Conservation (phyloP, 1,139 yeast species). For the Yamadazyma songkhlaensis region DNA sequence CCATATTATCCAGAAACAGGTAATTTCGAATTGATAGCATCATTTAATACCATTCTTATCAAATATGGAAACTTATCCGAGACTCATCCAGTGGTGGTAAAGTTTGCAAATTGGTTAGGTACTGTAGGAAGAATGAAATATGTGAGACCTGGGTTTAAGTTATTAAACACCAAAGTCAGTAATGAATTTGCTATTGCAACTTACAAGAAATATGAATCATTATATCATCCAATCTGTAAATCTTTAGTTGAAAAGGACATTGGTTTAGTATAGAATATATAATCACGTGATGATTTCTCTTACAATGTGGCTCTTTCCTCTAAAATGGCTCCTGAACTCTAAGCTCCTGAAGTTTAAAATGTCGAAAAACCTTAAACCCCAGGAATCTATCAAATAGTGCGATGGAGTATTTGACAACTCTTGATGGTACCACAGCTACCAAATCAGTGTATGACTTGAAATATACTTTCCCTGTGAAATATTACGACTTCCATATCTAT, state of each 20-base stretch:
- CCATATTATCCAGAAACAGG: slow-evolving; percentile 21
- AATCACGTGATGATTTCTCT: background rate
- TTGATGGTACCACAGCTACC: slow-evolving; percentile 17
- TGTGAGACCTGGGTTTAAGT: slow-evolving; percentile 39
- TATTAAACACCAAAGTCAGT: slow-evolving; percentile 26
- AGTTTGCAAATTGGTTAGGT: slow-evolving; percentile 38
- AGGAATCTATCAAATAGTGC: too few species aligned
- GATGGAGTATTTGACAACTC: slow-evolving; percentile 31
- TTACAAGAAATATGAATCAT: slow-evolving; percentile 21
- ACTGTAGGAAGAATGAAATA: slow-evolving; percentile 44
- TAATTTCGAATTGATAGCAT: slow-evolving; percentile 34
- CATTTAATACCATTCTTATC: slow-evolving; percentile 32
- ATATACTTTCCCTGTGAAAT: slow-evolving; percentile 26
- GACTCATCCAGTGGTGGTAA: slow-evolving; percentile 17
- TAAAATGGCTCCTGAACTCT: too few species aligned
- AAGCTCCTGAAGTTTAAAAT: too few species aligned
- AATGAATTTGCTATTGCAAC: slow-evolving; percentile 28
- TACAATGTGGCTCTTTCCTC: too few species aligned
- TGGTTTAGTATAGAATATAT: background rate
- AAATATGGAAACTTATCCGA: slow-evolving; percentile 22
- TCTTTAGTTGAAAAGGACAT: slow-evolving; percentile 37
- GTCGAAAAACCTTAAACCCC: background rate
- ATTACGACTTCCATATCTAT: slow-evolving; percentile 36
- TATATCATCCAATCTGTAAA: slow-evolving; percentile 41
- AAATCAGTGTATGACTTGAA: slow-evolving; percentile 20